phyloP scores from a whole-genome alignment of 768 basidiomycete genomes.

The Mycena maculata region DNA sequence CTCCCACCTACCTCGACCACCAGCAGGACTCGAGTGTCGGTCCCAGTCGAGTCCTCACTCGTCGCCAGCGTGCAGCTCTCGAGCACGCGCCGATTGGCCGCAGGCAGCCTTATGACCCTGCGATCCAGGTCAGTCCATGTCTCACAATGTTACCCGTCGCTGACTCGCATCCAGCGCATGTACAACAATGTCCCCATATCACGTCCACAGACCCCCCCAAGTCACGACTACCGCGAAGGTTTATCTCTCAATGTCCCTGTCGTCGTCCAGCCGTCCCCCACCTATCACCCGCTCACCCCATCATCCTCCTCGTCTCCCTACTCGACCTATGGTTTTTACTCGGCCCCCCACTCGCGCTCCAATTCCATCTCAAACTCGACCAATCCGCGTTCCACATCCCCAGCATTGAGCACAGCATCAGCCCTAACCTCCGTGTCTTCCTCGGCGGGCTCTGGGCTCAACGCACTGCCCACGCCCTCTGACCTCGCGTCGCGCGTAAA shows the following conservation, averaged over 20 bases:
- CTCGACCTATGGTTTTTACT: conserved; percentile 53
- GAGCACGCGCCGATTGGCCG: conserved; percentile 35
- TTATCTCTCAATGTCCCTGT: conserved; percentile 43
- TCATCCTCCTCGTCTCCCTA: conserved; percentile 59
- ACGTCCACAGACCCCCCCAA: conserved; percentile 54
- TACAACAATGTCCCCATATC: conserved; percentile 51
- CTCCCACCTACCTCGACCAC: conserved; percentile 36
- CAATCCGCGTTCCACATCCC: conserved; percentile 68
- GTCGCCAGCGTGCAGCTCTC: conserved; percentile 53
- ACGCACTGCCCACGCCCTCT: conserved; percentile 34
- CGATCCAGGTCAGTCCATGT: conserved; percentile 2
- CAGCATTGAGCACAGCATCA: conserved; percentile 68
- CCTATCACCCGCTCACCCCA: conserved; percentile 59
- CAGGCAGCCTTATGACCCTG: conserved; percentile 22
- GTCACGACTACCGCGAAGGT: conserved; percentile 48
- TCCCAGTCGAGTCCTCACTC: conserved; percentile 59
- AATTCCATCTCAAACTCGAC: conserved; percentile 40
- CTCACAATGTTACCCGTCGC: conserved; percentile 20
- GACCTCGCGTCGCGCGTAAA: conserved; percentile 53
- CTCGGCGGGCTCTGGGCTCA: conserved; percentile 38
- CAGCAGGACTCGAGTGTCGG: conserved; percentile 66
- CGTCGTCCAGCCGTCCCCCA: conserved; percentile 49
- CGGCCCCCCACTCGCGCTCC: conserved; percentile 59
- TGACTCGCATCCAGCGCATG: conserved; percentile 34
- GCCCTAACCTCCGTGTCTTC: conserved; percentile 66